A percentile compares a stretch with the other conserved stretches of the same genome.
These are phyloP conservation scores for Entonaema liquescens DNA, from an alignment of 495 filamentous ascomycete species.

Conservation along the genomic window DNA sequence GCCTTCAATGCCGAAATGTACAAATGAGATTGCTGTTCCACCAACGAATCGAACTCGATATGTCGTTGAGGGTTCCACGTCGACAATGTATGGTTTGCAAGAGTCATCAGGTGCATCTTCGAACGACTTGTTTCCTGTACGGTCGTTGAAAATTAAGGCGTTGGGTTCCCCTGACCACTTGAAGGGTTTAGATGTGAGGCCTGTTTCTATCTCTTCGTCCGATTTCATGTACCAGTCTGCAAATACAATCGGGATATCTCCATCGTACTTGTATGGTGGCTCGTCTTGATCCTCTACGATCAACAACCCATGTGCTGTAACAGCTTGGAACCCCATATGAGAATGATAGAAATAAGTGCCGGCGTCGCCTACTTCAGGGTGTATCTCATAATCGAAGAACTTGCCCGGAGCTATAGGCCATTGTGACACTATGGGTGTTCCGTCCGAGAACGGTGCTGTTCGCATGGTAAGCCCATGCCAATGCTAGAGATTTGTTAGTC, in stretches of 20 bases:
- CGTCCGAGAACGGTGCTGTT: slow-evolving; percentile 65
- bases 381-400: slow-evolving; percentile 70
- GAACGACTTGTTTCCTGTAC: slow-evolving; percentile 40
- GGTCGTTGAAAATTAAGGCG: slow-evolving; percentile 60
- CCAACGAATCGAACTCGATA: slow-evolving; percentile 68
- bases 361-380: slow-evolving; percentile 56
- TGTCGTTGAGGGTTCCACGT: slow-evolving; percentile 64
- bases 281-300: slow-evolving; percentile 60
- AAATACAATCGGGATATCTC: slow-evolving; percentile 62
- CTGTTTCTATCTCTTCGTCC: slow-evolving; percentile 54
- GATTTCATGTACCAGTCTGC: slow-evolving; percentile 60
- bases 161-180: slow-evolving; percentile 58
- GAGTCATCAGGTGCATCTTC: slow-evolving; percentile 51
- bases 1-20: slow-evolving; percentile 59
- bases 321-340: slow-evolving; percentile 65
- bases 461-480: slow-evolving; percentile 68
- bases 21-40: slow-evolving; percentile 59
- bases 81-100: slow-evolving; percentile 59
- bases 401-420: slow-evolving; percentile 67
- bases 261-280: slow-evolving; percentile 62
- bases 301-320: slow-evolving; percentile 61
- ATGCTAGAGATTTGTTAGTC: slow-evolving; percentile 53
- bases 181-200: slow-evolving; percentile 50
- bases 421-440: slow-evolving; percentile 60
- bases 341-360: slow-evolving; percentile 70